Evolutionary conservation across 1,284 basidiomycete species (phyloP).

Genomic region (Tilletia walkeri): DNA sequence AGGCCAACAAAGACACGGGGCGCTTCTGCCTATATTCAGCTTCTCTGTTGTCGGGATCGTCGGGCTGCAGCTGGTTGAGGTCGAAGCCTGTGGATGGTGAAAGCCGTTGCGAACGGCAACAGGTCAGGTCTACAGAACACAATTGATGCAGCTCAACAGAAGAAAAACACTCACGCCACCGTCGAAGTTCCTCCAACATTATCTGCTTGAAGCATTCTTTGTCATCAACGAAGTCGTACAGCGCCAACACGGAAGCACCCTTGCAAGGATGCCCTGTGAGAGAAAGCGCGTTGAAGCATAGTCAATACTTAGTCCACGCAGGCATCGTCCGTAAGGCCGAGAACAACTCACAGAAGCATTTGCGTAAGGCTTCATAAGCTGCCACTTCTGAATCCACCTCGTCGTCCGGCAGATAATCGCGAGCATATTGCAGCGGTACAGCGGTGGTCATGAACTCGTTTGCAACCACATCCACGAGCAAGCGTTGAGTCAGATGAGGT

Average conservation of each 20-base stretch:
- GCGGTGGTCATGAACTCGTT: conserved; percentile 2
- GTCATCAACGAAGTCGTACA: background rate
- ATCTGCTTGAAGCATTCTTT: background rate
- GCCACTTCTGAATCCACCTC: background rate
- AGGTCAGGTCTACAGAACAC: background rate
- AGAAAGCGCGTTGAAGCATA: background rate
- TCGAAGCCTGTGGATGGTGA: background rate
- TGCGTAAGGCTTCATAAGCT: background rate
- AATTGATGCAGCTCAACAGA: background rate
- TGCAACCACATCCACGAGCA: background rate
- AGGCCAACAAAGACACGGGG: background rate
- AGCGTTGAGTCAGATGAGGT: background rate
- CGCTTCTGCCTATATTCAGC: background rate
- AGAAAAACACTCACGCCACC: background rate
- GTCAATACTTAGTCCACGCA: background rate
- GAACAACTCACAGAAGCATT: background rate
- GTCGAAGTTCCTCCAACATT: background rate
- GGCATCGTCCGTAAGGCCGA: background rate
- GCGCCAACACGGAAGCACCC: background rate
- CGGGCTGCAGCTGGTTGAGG: background rate
- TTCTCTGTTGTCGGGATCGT: background rate
- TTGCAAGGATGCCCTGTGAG: conserved; percentile 2
- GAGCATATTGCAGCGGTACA: background rate
- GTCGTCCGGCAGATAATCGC: background rate
- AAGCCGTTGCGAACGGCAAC: no score